Evolutionary conservation across 202 grass and related monocot genomes (phyloP).

Genomic region (Thinopyrum obtusiflorum): DNA sequence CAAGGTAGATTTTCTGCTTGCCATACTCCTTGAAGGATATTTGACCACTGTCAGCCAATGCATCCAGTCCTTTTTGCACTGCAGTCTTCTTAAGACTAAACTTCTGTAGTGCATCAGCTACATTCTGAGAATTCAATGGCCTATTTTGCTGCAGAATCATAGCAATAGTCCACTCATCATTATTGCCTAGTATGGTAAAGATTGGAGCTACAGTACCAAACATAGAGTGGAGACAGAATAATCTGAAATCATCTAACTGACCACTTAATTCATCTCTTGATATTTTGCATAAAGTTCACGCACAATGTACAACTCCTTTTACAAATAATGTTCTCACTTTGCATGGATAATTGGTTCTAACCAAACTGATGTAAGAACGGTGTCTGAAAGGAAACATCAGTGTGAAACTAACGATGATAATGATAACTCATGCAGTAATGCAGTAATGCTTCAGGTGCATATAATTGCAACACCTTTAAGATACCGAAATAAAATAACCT

Average conservation of each 20-base stretch:
- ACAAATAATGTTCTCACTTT: background rate
- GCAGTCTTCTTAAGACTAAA: constrained; percentile 93
- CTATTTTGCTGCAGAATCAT: constrained; percentile 79
- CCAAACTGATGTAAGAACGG: background rate
- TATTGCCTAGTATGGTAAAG: background rate
- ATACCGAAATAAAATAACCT: background rate
- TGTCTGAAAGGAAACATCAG: background rate
- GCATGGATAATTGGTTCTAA: background rate
- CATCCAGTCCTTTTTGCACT: constrained; percentile 86
- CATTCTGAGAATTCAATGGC: constrained; percentile 97
- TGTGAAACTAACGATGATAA: background rate
- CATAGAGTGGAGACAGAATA: background rate
- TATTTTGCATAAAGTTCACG: background rate
- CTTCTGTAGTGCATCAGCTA: constrained; percentile 83
- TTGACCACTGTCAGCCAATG: constrained; percentile 76
- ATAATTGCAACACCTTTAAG: background rate
- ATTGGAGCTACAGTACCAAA: background rate
- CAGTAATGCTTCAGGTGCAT: background rate
- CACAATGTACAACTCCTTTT: background rate
- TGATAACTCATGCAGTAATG: background rate
- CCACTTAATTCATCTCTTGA: background rate
- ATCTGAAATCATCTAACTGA: background rate
- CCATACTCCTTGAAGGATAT: constrained; percentile 99
- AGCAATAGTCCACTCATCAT: constrained; percentile 7
- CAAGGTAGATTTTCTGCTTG: constrained; percentile 94